Percentiles rank a stretch among this genome's conserved stretches.
Conservation (phyloP, 208 protist genomes). For the Trypanosoma caninum region DNA sequence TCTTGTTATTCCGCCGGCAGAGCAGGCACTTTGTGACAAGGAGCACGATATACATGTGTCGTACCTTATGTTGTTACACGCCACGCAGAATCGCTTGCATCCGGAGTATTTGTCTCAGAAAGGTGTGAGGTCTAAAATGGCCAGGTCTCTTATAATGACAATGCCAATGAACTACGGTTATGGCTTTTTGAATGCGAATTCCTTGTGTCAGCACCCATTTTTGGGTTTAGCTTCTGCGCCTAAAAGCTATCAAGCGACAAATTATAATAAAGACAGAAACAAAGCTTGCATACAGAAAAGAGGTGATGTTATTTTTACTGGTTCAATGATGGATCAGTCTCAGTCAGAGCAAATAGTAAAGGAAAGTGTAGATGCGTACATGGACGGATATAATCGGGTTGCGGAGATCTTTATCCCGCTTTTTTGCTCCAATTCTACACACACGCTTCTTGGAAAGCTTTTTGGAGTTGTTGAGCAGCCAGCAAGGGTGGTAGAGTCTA, state of each 20-base stretch:
- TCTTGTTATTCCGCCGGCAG: conserved; percentile 62
- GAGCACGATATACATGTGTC: conserved; percentile 72
- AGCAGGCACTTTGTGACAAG: conserved; percentile 64
- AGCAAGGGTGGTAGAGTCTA: conserved; percentile 4
- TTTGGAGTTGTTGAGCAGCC: conserved; percentile 53
- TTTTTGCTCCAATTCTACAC: conserved; percentile 21
- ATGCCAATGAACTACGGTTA: conserved; percentile 66
- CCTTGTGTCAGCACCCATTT: conserved; percentile 61
- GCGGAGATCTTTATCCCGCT: conserved; percentile 63
- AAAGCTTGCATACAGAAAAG: neutral
- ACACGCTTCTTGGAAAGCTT: conserved; percentile 60
- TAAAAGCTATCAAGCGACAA: conserved; percentile 37
- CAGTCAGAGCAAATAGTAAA: conserved; percentile 20
- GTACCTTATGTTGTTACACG: conserved; percentile 66
- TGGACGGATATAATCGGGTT: conserved; percentile 64
- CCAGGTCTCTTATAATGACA: conserved; percentile 47
- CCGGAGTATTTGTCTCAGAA: conserved; percentile 39
- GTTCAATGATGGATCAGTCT: conserved; percentile 30
- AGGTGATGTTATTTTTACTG: conserved; percentile 29
- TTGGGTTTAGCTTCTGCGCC: neutral
- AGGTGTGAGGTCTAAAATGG: conserved; percentile 36
- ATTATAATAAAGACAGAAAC: conserved; percentile 22
- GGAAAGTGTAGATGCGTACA: conserved; percentile 42
- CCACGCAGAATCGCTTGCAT: conserved; percentile 54
- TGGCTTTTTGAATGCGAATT: conserved; percentile 81